Evolutionary conservation across 2,329 filamentous ascomycete species (phyloP).

Genomic region (Bipolaris gigantea): DNA sequence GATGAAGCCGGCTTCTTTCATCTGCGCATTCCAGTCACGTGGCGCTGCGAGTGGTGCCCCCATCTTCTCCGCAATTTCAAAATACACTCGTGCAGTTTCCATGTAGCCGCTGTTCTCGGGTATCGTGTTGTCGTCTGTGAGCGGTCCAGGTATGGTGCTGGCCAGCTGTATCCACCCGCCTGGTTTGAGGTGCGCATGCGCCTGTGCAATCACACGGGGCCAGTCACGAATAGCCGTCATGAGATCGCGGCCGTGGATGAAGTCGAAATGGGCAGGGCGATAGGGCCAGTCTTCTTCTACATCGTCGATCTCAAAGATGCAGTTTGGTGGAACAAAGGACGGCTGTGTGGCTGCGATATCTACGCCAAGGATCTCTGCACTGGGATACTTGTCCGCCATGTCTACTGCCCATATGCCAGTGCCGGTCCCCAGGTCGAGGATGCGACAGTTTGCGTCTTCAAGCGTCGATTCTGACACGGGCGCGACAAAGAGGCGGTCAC

Average conservation of each 20-base stretch:
- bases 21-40: slow-evolving; percentile 38
- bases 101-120: slow-evolving; percentile 25
- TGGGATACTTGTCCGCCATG: slow-evolving; percentile 26
- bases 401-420: slow-evolving; percentile 32
- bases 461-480: slow-evolving; percentile 19
- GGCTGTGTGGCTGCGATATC: slow-evolving; percentile 46
- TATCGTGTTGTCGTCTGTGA: slow-evolving; percentile 25
- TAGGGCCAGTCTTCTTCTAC: slow-evolving; percentile 44
- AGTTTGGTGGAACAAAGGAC: slow-evolving; percentile 44
- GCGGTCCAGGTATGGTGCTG: slow-evolving; percentile 22
- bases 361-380: slow-evolving; percentile 26
- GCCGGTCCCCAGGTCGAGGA: slow-evolving; percentile 28
- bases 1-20: slow-evolving; percentile 46
- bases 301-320: slow-evolving; percentile 46
- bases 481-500: slow-evolving; percentile 19
- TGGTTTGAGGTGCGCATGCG: slow-evolving; percentile 28
- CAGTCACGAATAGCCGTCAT: slow-evolving; percentile 37
- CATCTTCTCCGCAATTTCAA: slow-evolving; percentile 26
- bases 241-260: slow-evolving; percentile 37
- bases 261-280: slow-evolving; percentile 36
- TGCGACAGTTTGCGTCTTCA: slow-evolving; percentile 3
- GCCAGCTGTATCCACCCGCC: slow-evolving; percentile 36
- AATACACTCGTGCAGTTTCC: slow-evolving; percentile 23
- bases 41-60: slow-evolving; percentile 41
- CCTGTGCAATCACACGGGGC: slow-evolving; percentile 32